Evolutionary conservation across 208 protist genomes (phyloP).

Genomic region (Angomonas ambiguus): DNA sequence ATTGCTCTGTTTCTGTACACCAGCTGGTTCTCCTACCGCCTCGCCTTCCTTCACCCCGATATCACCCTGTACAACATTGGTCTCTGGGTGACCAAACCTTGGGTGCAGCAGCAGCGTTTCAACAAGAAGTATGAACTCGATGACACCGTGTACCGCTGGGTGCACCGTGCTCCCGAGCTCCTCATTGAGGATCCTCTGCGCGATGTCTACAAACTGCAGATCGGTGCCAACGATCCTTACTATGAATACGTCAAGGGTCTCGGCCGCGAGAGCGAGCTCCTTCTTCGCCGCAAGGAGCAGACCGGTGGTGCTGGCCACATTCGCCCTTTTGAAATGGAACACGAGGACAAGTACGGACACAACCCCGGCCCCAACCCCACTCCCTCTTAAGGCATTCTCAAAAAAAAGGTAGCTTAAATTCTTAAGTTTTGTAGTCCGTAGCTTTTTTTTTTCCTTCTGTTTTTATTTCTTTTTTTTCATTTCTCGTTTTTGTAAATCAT

Average conservation of each 20-base stretch:
- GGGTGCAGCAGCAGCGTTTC: constrained; percentile 80
- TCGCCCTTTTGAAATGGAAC: constrained; percentile 39
- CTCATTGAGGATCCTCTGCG: constrained; percentile 52
- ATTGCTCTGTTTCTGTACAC: constrained; percentile 49
- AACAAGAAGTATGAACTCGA: constrained; percentile 85
- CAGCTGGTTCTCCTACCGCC: constrained; percentile 66
- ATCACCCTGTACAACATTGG: constrained; percentile 84
- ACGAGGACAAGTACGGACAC: constrained; percentile 61
- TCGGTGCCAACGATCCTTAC: constrained; percentile 77
- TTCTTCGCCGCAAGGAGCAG: constrained; percentile 34
- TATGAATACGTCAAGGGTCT: constrained; percentile 68
- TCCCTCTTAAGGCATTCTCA: not conserved
- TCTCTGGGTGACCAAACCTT: constrained; percentile 75
- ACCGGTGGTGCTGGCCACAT: constrained; percentile 43
- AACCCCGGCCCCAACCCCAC: constrained; percentile 46
- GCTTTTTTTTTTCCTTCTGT: not conserved
- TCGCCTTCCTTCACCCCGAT: constrained; percentile 78
- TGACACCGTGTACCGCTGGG: constrained; percentile 74
- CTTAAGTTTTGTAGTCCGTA: not conserved
- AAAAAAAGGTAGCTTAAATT: constrained; percentile 9
- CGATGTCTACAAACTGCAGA: constrained; percentile 58
- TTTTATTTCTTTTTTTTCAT: constrained; percentile 2
- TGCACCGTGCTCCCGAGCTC: constrained; percentile 74
- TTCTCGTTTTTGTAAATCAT: constrained; percentile 3
- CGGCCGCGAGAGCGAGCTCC: constrained; percentile 70